These are phyloP conservation scores for Porcisia hertigi DNA, from an alignment of 208 protist genomes.

Conservation along the genomic window DNA sequence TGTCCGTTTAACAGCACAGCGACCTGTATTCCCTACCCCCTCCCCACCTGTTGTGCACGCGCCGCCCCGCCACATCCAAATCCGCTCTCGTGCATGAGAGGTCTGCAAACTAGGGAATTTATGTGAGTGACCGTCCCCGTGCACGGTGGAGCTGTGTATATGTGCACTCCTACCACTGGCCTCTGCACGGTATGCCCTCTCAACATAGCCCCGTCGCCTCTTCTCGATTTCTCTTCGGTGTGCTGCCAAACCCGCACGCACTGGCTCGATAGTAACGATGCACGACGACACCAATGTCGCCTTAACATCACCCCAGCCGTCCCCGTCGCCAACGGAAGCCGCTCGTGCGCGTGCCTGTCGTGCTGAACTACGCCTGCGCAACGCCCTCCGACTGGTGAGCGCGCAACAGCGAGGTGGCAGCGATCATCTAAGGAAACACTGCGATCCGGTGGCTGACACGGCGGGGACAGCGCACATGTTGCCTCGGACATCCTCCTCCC, in stretches of 20 bases:
- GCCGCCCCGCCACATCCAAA: too few species aligned
- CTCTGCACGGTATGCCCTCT: neutral
- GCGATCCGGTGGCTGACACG: neutral
- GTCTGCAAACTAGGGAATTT: too few species aligned
- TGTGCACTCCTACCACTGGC: neutral
- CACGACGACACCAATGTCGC: neutral
- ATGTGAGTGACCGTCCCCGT: too few species aligned
- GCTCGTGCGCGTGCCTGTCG: neutral
- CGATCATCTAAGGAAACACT: neutral
- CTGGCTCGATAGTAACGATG: neutral
- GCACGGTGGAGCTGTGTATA: too few species aligned
- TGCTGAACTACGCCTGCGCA: slow-evolving; percentile 13
- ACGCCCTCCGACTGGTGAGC: slow-evolving; percentile 6
- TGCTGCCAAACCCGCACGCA: neutral
- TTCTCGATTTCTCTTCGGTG: neutral
- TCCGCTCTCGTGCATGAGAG: too few species aligned
- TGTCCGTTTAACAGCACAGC: too few species aligned
- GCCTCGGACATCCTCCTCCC: neutral
- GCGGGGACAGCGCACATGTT: neutral
- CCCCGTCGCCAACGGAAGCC: slow-evolving; percentile 9
- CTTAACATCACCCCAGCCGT: neutral
- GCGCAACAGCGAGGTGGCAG: neutral
- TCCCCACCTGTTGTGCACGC: too few species aligned
- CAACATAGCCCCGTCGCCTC: neutral
- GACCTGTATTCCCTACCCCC: too few species aligned